Base-by-base conservation (phyloP, 2,329 filamentous ascomycete genomes). In the Botrytis fragariae region DNA sequence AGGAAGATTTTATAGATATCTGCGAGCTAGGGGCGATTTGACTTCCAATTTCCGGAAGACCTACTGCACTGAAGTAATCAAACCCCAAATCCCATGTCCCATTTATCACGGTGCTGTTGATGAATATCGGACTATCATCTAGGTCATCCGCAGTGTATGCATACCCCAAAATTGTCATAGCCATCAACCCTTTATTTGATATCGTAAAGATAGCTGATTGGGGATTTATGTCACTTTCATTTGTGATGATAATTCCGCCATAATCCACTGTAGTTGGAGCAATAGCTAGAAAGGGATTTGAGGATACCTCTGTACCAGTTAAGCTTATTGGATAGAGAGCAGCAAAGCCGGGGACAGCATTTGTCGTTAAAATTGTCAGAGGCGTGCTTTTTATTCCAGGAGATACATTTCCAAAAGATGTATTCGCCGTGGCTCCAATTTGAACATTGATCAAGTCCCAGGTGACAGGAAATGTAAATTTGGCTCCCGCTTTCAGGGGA, bases 371-470 rank as follows among this genome's bases (percentile, higher is more conserved):
- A 18, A 83, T 73, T 32, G 79, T 82, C 42, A 83, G 74, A 25
- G 80, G 78, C 1, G 81, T 80, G 16, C 78, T 80, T 69, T 81
- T 80, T 16, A 81, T 74, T n/a, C 82, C 82, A 25, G 81, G 81
- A 48, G 72, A 63, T 51, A 76, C 74, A 61, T 72, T 73, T 35
- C 73, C 71, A 68, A 57, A 77, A 8, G 75, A 76, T 39, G 76
- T 71, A 44, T 77, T 76, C 10, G 65, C 37, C 1, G 42, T 67
- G n/a, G 71, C 76, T 6, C 42, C 74, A 54, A 63, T 71, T 48
- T 71, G 75, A 60, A 74, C 70, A 51, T 74, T 67, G 12, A 74
- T 75, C 48, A 82, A 77, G 62, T 81, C 77, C 81, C 82, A 83
- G 29, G 78, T 79, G 48, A 82, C 80, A 10, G 81, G 79, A 64